phyloP scores from a whole-genome alignment of 2,329 filamentous ascomycete genomes.

The Coniochaeta sp. region DNA sequence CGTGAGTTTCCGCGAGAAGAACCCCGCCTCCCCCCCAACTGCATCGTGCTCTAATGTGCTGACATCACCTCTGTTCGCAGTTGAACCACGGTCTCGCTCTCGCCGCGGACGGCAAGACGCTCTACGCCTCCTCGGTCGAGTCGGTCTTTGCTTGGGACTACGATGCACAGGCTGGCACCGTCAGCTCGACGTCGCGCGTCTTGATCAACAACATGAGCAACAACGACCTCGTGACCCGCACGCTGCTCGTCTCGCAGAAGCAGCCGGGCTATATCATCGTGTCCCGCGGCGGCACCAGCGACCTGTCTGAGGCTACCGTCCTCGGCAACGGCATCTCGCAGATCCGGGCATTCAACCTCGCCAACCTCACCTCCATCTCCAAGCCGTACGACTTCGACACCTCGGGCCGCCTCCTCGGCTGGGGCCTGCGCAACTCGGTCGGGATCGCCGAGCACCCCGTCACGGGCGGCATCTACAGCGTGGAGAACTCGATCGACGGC shows the following conservation, averaged over 20 bases:
- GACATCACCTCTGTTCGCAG: conserved; percentile 14
- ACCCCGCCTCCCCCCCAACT: too few relatives aligned
- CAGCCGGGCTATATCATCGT: conserved; percentile 50
- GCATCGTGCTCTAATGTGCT: not conserved
- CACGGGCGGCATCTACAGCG: conserved; percentile 46
- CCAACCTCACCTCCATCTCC: conserved; percentile 16
- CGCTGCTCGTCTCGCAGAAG: conserved; percentile 48
- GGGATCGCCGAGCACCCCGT: conserved; percentile 58
- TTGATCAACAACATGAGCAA: conserved; percentile 53
- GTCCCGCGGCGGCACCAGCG: conserved; percentile 48
- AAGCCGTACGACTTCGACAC: conserved; percentile 36
- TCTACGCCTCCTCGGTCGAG: conserved; percentile 45
- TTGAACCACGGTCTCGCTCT: conserved; percentile 44
- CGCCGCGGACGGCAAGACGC: conserved; percentile 34
- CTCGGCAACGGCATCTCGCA: conserved; percentile 48
- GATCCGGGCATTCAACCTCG: conserved; percentile 42
- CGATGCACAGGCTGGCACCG: conserved; percentile 38
- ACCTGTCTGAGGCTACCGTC: conserved; percentile 40
- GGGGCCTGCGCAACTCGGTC: conserved; percentile 68
- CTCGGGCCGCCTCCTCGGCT: conserved; percentile 46
- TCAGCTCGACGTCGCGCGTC: conserved; percentile 28
- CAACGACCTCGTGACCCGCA: conserved; percentile 54
- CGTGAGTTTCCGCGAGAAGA: conserved; percentile 17
- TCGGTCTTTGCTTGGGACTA: conserved; percentile 55
- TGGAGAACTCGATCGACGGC: conserved; percentile 67